These are phyloP conservation scores for Colletotrichum camelliae DNA, from an alignment of 2,329 filamentous ascomycete species.

Conservation along the genomic window DNA sequence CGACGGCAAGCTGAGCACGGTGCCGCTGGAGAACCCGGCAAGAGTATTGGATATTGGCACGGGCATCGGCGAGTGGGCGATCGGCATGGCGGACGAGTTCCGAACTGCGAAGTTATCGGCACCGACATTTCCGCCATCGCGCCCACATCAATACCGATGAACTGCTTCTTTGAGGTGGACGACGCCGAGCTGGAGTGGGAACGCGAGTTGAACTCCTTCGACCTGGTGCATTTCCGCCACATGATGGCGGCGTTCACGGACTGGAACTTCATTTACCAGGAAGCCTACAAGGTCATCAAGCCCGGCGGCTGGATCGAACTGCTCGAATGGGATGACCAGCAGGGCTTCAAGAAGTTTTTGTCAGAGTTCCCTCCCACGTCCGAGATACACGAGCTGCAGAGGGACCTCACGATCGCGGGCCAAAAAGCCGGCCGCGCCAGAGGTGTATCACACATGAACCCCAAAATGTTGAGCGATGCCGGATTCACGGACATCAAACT, in stretches of 20 bases:
- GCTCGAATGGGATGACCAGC: slow-evolving; percentile 54
- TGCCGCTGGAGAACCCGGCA: slow-evolving; percentile 42
- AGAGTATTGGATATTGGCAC: slow-evolving; percentile 63
- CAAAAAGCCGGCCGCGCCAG: slow-evolving; percentile 49
- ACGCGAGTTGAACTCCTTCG: slow-evolving; percentile 54
- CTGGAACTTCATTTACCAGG: slow-evolving; percentile 60
- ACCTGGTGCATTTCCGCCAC: slow-evolving; percentile 62
- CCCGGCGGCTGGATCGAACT: slow-evolving; percentile 65
- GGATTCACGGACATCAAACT: slow-evolving; percentile 58
- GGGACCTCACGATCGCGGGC: slow-evolving; percentile 49
- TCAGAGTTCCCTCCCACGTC: slow-evolving; percentile 49
- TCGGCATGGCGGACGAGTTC: slow-evolving; percentile 58
- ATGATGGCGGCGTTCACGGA: slow-evolving; percentile 62
- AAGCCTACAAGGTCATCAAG: slow-evolving; percentile 57
- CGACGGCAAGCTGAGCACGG: slow-evolving; percentile 49
- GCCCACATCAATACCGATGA: slow-evolving; percentile 60
- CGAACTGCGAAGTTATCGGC: slow-evolving; percentile 61
- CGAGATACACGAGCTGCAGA: slow-evolving; percentile 44
- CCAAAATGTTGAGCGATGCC: slow-evolving; percentile 47
- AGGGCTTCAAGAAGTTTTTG: slow-evolving; percentile 39
- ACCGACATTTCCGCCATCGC: slow-evolving; percentile 66
- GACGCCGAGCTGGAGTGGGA: slow-evolving; percentile 65
- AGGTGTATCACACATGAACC: slow-evolving; percentile 51
- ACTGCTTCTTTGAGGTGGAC: slow-evolving; percentile 65
- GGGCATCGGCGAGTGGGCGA: slow-evolving; percentile 59